A percentile compares a stretch with the other conserved stretches of the same genome.
phyloP scores from a whole-genome alignment of 345 rosid genomes.

The Pistacia integerrima region DNA sequence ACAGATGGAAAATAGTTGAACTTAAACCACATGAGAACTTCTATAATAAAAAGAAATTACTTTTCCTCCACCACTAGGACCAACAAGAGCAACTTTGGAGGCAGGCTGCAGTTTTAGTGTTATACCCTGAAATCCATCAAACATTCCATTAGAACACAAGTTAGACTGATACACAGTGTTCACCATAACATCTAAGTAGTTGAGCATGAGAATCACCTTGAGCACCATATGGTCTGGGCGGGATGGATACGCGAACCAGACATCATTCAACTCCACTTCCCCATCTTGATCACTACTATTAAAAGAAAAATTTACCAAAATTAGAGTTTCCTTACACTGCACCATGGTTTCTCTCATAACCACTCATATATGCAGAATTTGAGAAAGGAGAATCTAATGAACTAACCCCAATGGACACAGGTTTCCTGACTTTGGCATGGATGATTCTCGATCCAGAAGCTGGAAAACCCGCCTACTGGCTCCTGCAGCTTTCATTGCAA shows the following conservation, averaged over 20 bases:
- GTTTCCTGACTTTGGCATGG: constrained; percentile 78
- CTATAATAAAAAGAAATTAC: constrained; percentile 34
- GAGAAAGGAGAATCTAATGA: constrained; percentile 17
- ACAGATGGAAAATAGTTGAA: constrained; percentile 4
- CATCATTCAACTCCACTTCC: constrained; percentile 82
- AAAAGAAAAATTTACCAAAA: constrained; percentile 11
- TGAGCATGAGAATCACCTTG: constrained; percentile 51
- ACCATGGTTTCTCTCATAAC: not conserved
- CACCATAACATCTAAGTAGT: not conserved
- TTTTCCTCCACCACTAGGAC: constrained; percentile 99
- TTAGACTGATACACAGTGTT: not conserved
- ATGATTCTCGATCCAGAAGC: constrained; percentile 83
- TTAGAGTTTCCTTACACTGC: constrained; percentile 5
- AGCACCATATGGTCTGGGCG: constrained; percentile 91
- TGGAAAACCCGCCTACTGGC: constrained; percentile 94
- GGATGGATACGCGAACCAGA: constrained; percentile 98
- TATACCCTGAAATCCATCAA: constrained; percentile 66
- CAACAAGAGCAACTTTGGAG: constrained; percentile 91
- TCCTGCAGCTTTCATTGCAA: constrained; percentile 98
- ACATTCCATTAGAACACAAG: not conserved
- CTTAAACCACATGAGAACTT: not conserved
- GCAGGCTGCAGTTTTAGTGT: constrained; percentile 78
- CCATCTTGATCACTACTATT: constrained; percentile 78
- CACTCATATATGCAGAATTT: not conserved
- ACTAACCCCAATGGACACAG: constrained; percentile 76